Evolutionary conservation across 2,329 filamentous ascomycete species (phyloP).

Genomic region (Sporothrix mexicana): DNA sequence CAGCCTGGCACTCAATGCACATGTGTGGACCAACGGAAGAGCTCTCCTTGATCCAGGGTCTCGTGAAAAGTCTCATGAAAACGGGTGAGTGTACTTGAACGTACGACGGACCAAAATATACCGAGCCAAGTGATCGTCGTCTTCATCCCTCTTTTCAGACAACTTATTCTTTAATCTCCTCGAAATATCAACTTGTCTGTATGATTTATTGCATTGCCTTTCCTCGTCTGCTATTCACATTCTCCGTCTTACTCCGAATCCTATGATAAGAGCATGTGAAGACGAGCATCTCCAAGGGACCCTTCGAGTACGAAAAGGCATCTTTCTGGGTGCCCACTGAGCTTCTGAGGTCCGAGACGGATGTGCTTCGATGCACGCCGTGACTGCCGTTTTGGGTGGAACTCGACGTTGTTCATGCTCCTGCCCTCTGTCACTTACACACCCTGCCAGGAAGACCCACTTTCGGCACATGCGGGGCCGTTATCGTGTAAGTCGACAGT

Average conservation of each 20-base stretch:
- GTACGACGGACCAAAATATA: not conserved
- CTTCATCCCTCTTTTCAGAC: not conserved
- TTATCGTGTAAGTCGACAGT: slow-evolving; percentile 21
- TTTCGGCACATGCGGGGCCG: slow-evolving; percentile 20
- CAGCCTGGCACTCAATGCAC: too few relatives aligned
- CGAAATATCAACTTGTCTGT: not conserved
- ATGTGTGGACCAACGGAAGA: slow-evolving; percentile 7
- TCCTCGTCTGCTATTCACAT: not conserved
- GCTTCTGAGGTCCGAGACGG: not conserved
- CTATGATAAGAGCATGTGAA: not conserved
- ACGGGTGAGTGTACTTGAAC: not conserved
- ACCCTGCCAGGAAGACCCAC: not conserved
- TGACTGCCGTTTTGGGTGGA: not conserved
- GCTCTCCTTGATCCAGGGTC: not conserved
- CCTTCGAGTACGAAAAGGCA: not conserved
- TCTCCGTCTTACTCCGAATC: not conserved
- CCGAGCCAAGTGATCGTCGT: slow-evolving; percentile 1
- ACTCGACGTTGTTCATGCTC: not conserved
- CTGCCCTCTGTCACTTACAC: not conserved
- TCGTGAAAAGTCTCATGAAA: not conserved
- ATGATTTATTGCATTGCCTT: not conserved
- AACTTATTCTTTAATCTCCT: not conserved
- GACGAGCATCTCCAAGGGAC: not conserved
- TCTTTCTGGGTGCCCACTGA: not conserved
- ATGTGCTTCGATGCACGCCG: slow-evolving; percentile 11